Evolutionary conservation across 768 basidiomycete species (phyloP), one percentile per base, ranked within the genome.

Genomic region (Boletus tomentosulus): DNA sequence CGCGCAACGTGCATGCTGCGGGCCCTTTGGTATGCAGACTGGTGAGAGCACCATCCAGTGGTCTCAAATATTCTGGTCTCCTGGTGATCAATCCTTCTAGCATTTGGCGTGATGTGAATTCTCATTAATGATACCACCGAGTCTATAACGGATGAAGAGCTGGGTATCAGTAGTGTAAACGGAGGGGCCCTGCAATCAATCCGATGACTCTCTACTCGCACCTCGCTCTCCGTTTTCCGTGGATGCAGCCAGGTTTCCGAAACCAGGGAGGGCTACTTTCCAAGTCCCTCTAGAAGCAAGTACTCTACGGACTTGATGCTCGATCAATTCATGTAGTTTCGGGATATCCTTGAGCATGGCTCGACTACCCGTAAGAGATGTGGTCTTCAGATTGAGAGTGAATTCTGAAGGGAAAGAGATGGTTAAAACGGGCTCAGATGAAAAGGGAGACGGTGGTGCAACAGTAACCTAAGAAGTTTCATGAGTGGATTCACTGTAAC

Each of bases 261-360:
- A 68, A 28, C 86, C 86, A 34, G 89, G 89, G 5, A 92, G 73
- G 3, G 76, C 74, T 30, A 92, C 66, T 57, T 80, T 84, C 84
- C 86, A 89, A 11, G 80, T 81, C 25, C 81, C 83, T 54, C 77
- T 73, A 25, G 78, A 65, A 46, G 81, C 78, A 48, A 89, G 74
- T 19, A 83, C 76, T 45, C 80, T 79, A 38, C 89, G 79, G 0
- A 97, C 81, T 69, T 96, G 89, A 59, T 87, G 82, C 58, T 90
- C 81, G 48, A 99, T 92, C 48, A 99, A 78, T 67, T 99, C 95
- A 61, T 98, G 95, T 15, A 98, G 76, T 70, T 99, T 99, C 25
- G 97, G 96, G 1, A 99, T 90, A 64, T 99, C 94, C 55, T 92
- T 93, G 1, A 99, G 79, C 72, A 98, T 97, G n/a, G 97, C 95